Base-by-base conservation (phyloP, 495 filamentous ascomycete species). In the Beverwykella pulmonaria region DNA sequence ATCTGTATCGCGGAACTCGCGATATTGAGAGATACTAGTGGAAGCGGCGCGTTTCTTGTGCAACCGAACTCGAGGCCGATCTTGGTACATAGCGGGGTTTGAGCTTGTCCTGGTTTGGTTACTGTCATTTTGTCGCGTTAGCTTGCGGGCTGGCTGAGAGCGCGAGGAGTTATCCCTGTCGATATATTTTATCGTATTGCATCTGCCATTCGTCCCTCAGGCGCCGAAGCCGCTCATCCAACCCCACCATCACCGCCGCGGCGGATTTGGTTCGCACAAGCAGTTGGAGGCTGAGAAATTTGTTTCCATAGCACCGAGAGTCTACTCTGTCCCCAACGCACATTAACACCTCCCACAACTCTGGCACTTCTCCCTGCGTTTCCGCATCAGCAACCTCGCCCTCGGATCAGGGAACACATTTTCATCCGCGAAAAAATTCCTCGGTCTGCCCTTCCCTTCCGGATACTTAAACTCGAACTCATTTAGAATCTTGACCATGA, bases 401-500 rank as follows among this genome's bases (percentile, higher is more conserved):
- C 53, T 36, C 17, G 66, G 61, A 61, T 69, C 66, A 20, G 55
- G 55, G 20, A 69, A 69, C 1, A 59, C 29, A 49, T 64, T 64
- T 20, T 69, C 66, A 41, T 69, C 66, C 1, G 39, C 29, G 47
- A 53, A 57, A 17, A 61, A 70, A 17, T 52, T 66, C 19, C 32
- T 70, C 27, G 67, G 67, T 25, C 66, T 44, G 14, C 47, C 47
- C 53, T 61, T 57, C 0, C 67, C 63, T 36, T 57, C 41, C 15
- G 44, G 41, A 36, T 27, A 70, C 62, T 66, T 61, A 41, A 69
- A 59, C 19, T 69, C 67, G 22, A 52, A 66, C 29, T 62, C 56
- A 62, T 54, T 48, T 32, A 72, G 39, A 19, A 76, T 48, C 46
- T 69, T 41, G 9, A 34, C 22, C 60, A 76, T n/a, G 20, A 73